Base-by-base conservation (phyloP, 2,329 filamentous ascomycete genomes). In the Neonectria magnoliae region DNA sequence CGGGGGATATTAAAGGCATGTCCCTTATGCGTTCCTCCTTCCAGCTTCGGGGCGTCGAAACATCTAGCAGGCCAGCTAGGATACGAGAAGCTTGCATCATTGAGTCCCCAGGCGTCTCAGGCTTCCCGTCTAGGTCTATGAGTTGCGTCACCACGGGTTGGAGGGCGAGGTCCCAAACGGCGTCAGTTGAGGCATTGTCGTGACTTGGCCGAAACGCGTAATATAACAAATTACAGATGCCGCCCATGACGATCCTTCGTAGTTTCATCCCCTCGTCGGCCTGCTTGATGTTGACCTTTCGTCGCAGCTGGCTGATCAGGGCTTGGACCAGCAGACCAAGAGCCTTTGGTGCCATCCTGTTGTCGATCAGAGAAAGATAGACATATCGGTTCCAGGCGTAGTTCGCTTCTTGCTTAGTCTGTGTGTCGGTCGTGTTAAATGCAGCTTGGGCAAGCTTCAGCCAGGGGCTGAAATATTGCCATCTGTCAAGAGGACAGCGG, bases 381-480 rank as follows among this genome's bases (percentile, higher is more conserved):
- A 96, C 87, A 48, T 98, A 88, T 57, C 92, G 90, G 71, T 92
- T 93, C 93, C 95, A 98, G 1, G 94, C 94, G 60, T 90, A 82
- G 73, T 95, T 93, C 22, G 94, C 93, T 73, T 97, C 90, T 14
- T 88, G 83, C 71, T 91, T 93, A 48, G 90, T 91, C 48, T 85
- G 81, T 4, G 85, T 81, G 67, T 97, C 93, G 57, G 87, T 87
- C 70, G 89, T 91, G 75, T 97, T 97, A 79, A 98, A 93, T 73
- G 93, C 96, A 66, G 85, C 85, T 72, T 97, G 91, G 18, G 97
- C 90, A 10, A 97, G 85, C 33, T 86, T 85, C 8, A 98, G 83
- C 92, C 93, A 98, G 6, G 87, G 84, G 29, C 84, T 86, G 67
- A 93, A 89, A 73, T 91, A 88, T 33, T 90, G 84, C 92, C 95